phyloP scores from a whole-genome alignment of 768 basidiomycete genomes.

The Tylopilus subfusipes region DNA sequence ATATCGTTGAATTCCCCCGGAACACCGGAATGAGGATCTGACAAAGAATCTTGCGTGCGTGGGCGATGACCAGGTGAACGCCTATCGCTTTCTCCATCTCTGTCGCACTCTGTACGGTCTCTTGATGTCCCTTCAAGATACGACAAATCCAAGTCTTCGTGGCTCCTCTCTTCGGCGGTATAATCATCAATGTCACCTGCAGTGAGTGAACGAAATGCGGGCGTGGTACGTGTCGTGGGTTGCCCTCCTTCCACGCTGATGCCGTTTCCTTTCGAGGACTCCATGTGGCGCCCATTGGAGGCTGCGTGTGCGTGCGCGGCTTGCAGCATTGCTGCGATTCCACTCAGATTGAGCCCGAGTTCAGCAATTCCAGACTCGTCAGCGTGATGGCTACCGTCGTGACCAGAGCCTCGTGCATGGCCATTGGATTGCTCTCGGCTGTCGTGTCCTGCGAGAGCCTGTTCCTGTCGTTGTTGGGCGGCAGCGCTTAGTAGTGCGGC shows the following conservation, averaged over 20 bases:
- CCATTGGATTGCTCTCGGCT: conserved; percentile 27
- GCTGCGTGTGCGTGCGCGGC: conserved; percentile 65
- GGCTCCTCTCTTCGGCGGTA: conserved; percentile 30
- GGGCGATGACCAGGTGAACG: conserved; percentile 25
- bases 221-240: conserved; percentile 60
- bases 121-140: conserved; percentile 41
- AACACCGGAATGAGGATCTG: conserved; percentile 45
- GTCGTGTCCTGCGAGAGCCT: conserved; percentile 36
- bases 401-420: conserved; percentile 10
- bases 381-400: conserved; percentile 13
- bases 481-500: conserved; percentile 62
- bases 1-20: conserved; percentile 67
- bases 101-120: conserved; percentile 25
- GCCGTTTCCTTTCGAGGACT: conserved; percentile 46
- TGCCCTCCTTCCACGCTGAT: conserved; percentile 45
- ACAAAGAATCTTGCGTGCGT: conserved; percentile 32
- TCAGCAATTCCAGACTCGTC: conserved; percentile 27
- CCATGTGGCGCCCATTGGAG: conserved; percentile 45
- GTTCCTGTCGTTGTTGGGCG: conserved; percentile 61
- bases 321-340: conserved; percentile 76
- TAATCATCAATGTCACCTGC: conserved; percentile 38
- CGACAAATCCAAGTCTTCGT: conserved; percentile 54
- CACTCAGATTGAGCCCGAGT: conserved; percentile 55
- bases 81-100: conserved; percentile 42
- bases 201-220: conserved; percentile 77